Percentiles rank a stretch among this genome's conserved stretches.
Evolutionary conservation across 106 monocot genomes (phyloP).

Genomic region (Gastrodia elata): DNA sequence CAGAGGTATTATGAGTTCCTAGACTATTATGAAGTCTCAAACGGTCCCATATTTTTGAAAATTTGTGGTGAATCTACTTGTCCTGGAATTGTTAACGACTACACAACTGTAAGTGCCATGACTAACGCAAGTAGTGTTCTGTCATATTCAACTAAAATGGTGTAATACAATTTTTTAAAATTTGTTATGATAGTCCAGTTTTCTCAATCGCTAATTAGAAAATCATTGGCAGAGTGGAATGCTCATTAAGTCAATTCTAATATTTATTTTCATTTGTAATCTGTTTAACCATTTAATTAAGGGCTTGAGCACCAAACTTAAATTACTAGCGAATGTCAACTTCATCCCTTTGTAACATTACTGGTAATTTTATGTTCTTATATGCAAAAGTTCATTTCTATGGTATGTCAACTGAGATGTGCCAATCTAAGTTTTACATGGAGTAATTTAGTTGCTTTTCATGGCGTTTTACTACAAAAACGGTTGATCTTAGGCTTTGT

Average conservation of each 20-base stretch:
- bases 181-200: conserved; percentile 1
- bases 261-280: background rate
- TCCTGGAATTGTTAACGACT: conserved; percentile 74
- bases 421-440: background rate
- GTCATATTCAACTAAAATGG: background rate
- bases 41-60: conserved; percentile 75
- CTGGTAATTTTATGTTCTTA: background rate
- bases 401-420: background rate
- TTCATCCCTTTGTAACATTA: background rate
- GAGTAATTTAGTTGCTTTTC: background rate
- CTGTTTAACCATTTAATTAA: background rate
- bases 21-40: conserved; percentile 51
- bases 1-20: conserved; percentile 84
- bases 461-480: background rate
- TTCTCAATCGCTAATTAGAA: background rate
- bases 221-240: background rate
- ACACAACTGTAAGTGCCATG: conserved; percentile 51
- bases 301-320: background rate
- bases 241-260: background rate
- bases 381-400: background rate
- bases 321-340: background rate
- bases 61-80: conserved; percentile 91
- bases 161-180: background rate
- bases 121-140: background rate
- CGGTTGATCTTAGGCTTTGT: background rate